A percentile compares a stretch with the other conserved stretches of the same genome.
phyloP scores from a whole-genome alignment of 495 filamentous ascomycete genomes.

The Lasiosphaeria hispida region DNA sequence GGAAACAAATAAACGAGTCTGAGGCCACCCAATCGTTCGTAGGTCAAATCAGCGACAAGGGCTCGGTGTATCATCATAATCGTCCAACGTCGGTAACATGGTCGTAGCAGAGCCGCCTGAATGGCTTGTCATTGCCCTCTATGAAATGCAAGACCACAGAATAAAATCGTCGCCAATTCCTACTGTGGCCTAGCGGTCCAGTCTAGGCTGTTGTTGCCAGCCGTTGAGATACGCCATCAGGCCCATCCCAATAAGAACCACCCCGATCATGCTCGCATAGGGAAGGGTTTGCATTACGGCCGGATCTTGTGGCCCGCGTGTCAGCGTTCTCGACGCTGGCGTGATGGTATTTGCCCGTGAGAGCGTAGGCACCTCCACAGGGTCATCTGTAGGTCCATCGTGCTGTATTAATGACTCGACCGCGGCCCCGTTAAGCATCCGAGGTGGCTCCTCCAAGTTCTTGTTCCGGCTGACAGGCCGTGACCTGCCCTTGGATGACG shows the following conservation, averaged over 20 bases:
- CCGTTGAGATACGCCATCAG: conserved; percentile 94
- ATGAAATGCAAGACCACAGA: neutral
- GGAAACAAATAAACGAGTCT: neutral
- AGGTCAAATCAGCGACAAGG: neutral
- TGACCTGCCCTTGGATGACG: conserved; percentile 19
- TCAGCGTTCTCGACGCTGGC: conserved; percentile 26
- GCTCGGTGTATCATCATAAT: conserved; percentile 2
- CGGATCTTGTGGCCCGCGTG: conserved; percentile 30
- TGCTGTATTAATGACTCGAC: conserved; percentile 2
- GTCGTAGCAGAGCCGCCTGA: neutral
- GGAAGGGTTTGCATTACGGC: conserved; percentile 66
- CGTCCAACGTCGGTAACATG: neutral
- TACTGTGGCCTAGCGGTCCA: conserved; percentile 14
- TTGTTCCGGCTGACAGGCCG: conserved; percentile 5
- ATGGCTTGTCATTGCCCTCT: neutral
- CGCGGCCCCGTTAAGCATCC: conserved; percentile 18
- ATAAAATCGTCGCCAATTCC: neutral
- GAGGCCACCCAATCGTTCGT: too few species aligned
- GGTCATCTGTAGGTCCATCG: conserved; percentile 22
- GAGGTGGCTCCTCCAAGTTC: conserved; percentile 3
- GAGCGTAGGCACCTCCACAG: conserved; percentile 27
- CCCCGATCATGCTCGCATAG: conserved; percentile 82
- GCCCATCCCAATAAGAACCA: conserved; percentile 84
- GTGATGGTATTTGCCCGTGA: conserved; percentile 45
- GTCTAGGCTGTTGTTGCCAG: conserved; percentile 57